Evolutionary conservation across 108 stramenopile genomes (phyloP), one percentile per base, ranked within the genome.

Genomic region (Pseudonitzschia multiseries): DNA sequence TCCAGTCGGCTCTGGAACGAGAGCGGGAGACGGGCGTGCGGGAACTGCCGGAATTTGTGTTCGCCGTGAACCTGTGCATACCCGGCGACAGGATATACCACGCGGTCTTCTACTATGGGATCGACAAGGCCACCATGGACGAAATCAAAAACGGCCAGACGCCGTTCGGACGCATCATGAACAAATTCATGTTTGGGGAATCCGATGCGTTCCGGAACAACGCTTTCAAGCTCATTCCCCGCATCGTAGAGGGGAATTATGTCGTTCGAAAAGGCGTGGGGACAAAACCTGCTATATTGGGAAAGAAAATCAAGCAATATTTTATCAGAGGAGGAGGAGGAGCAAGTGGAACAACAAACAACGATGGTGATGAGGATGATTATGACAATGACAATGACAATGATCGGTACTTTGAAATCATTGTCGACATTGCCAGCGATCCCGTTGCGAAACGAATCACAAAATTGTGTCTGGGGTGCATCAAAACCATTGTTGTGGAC

Each of bases 171-270:
- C 76, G 79, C 64, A 66, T 90, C 48, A 82, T 84, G 68, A 72
- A 88, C 17, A 57, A 86, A 62, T 91, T 91, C 68, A 84, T 93
- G 50, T 91, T 89, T 80, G 90, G 86, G 12, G 83, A 84, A 40
- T 81, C 77, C 20, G 87, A 94, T 74, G 73, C 70, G 15, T 89
- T 86, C 61, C 83, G 95, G 22, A 83, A 91, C 72, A 74, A 83
- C 42, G 94, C 93, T 4, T 96, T 97, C 81, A 97, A 97, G 85
- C 73, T 97, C 63, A 96, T 96, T 68, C 97, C 97, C 17, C 88
- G 82, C 61, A 91, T 98, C 36, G 87, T 94, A 48, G 92, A 97
- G 61, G 96, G 94, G 14, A 98, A 96, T 74, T 98, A 95, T 77
- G 84, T 96, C 27, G 94, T 98, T 6, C 80, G 90, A 20, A 90